Conservation (phyloP, 176 grass and related monocot species). For the Cocos nucifera region DNA sequence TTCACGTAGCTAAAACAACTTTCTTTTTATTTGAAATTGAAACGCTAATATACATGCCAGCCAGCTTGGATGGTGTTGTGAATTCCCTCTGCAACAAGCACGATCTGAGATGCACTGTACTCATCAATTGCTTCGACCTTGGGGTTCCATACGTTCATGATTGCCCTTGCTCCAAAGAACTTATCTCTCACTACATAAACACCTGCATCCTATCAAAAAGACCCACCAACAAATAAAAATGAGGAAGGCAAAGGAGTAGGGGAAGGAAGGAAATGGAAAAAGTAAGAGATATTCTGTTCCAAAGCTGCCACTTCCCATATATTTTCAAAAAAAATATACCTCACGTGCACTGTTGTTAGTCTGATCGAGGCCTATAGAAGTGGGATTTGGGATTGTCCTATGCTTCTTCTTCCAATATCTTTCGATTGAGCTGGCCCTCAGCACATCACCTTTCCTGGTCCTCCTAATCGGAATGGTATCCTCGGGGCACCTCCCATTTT, state of each 20-base stretch:
- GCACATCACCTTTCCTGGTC: slow-evolving; percentile 45
- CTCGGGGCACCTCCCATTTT: slow-evolving; percentile 47
- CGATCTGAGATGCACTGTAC: slow-evolving; percentile 88
- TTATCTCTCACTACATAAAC: slow-evolving; percentile 75
- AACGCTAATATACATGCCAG: slow-evolving; percentile 57
- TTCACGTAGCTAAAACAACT: too few species aligned
- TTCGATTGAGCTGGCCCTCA: slow-evolving; percentile 40
- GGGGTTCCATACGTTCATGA: slow-evolving; percentile 91
- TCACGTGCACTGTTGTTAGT: too few species aligned
- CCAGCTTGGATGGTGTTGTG: slow-evolving; percentile 95
- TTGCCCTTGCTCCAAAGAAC: slow-evolving; percentile 84
- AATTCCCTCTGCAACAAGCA: slow-evolving; percentile 64
- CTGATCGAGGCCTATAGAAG: slow-evolving; percentile 9
- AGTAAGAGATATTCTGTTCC: too few species aligned
- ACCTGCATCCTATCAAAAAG: slow-evolving; percentile 60
- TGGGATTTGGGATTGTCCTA: slow-evolving; percentile 22
- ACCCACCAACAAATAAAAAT: too few species aligned
- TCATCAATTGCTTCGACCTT: slow-evolving; percentile 79
- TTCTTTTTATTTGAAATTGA: neutral
- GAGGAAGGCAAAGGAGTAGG: too few species aligned
- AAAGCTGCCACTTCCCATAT: too few species aligned
- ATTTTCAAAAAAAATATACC: too few species aligned
- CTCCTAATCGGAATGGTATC: neutral
- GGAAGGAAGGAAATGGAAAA: slow-evolving; percentile 5
- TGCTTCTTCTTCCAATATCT: slow-evolving; percentile 45